A percentile compares a stretch with the other conserved stretches of the same genome.
These are phyloP conservation scores for Salix arbutifolia DNA, from an alignment of 345 rosid species.

Conservation along the genomic window DNA sequence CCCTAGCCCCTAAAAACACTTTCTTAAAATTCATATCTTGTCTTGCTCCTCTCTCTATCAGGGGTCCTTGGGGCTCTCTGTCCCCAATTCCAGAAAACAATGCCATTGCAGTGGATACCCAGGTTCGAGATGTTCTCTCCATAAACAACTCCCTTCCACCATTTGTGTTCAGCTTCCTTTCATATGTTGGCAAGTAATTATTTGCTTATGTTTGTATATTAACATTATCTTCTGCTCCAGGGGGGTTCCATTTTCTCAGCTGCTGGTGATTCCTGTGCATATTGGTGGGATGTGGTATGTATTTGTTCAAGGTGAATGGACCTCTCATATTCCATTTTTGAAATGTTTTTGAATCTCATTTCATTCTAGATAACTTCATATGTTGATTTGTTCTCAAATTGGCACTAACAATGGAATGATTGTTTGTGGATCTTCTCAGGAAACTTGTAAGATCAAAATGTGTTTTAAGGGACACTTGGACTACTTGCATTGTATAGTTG, in stretches of 20 bases:
- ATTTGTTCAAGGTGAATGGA: slow-evolving; percentile 28
- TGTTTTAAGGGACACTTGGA: slow-evolving; percentile 83
- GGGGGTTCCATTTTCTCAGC: slow-evolving; percentile 76
- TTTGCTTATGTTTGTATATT: slow-evolving; percentile 3
- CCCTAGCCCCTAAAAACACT: slow-evolving; percentile 5
- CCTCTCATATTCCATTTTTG: neutral
- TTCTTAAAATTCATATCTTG: slow-evolving; percentile 5
- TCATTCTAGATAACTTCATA: neutral
- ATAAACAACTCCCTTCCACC: neutral
- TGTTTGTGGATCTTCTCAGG: slow-evolving; percentile 50
- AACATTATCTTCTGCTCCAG: slow-evolving; percentile 38
- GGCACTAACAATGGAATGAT: neutral
- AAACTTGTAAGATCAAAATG: slow-evolving; percentile 65
- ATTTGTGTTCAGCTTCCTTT: neutral
- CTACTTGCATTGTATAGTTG: slow-evolving; percentile 77
- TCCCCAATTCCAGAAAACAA: slow-evolving; percentile 91
- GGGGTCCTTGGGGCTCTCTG: slow-evolving; percentile 98
- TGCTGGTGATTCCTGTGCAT: slow-evolving; percentile 88
- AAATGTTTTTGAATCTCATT: slow-evolving; percentile 5
- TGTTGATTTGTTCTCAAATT: slow-evolving; percentile 6
- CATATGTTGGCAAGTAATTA: neutral
- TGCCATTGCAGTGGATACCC: slow-evolving; percentile 66
- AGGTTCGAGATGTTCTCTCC: slow-evolving; percentile 35
- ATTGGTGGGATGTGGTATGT: slow-evolving; percentile 98
- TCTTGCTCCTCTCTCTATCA: slow-evolving; percentile 18